A percentile compares a stretch with the other conserved stretches of the same genome.
These are phyloP conservation scores for Bruguiera gymnorhiza DNA, from an alignment of 345 rosid genomes.

Conservation along the genomic window DNA sequence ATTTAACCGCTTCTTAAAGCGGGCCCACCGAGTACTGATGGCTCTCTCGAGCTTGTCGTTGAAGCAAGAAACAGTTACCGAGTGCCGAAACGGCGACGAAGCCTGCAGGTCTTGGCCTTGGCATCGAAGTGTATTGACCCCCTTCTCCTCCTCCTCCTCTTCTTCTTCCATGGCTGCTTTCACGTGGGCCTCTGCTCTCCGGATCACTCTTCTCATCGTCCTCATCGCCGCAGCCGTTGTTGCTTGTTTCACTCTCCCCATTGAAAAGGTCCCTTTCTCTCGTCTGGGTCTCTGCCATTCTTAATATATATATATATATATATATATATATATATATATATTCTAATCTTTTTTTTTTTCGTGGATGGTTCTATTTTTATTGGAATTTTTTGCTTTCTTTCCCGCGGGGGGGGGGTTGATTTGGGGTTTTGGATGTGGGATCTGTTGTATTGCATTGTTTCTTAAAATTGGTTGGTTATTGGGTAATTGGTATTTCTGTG, in stretches of 20 bases:
- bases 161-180: constrained; percentile 58
- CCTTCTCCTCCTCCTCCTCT: not conserved
- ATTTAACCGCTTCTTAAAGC: too few relatives aligned
- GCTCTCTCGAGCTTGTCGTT: constrained; percentile 35
- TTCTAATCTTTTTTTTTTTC: too few relatives aligned
- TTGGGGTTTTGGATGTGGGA: not conserved
- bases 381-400: not conserved
- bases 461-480: not conserved
- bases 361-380: too few relatives aligned
- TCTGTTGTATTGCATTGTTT: not conserved
- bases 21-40: too few relatives aligned
- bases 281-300: not conserved
- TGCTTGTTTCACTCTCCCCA: constrained; percentile 89
- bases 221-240: constrained; percentile 62
- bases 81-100: constrained; percentile 37
- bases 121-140: constrained; percentile 28
- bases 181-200: constrained; percentile 69
- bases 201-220: constrained; percentile 59
- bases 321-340: not conserved
- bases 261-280: constrained; percentile 58
- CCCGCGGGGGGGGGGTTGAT: not conserved
- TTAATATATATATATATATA: not conserved
- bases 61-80: constrained; percentile 48
- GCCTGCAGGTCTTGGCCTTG: constrained; percentile 53
- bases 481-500: not conserved